Conservation (phyloP, 2,329 filamentous ascomycete species). For the Aspergillus bombycis region DNA sequence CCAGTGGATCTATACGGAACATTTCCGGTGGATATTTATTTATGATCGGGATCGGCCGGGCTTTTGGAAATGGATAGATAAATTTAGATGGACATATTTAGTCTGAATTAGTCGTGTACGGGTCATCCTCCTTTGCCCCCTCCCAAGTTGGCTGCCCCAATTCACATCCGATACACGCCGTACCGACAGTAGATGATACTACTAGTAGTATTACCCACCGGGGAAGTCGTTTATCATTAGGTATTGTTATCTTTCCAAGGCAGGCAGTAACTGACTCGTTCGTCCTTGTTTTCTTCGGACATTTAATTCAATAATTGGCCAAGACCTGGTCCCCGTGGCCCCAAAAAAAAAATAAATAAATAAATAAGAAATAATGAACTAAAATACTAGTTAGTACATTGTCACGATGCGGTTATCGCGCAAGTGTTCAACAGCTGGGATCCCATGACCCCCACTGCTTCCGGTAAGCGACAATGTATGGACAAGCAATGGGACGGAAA, state of each 20-base stretch:
- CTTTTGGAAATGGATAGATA: conserved; percentile 1
- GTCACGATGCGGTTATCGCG: conserved; percentile 6
- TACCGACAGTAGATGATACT: neutral
- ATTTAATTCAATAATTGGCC: neutral
- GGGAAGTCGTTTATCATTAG: neutral
- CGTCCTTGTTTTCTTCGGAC: neutral
- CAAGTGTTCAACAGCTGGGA: neutral
- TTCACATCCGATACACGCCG: neutral
- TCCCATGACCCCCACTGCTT: neutral
- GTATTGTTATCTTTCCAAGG: neutral
- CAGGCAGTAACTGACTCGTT: neutral
- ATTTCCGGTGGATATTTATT: neutral
- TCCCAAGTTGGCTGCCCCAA: neutral
- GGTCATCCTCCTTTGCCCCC: neutral
- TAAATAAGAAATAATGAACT: neutral
- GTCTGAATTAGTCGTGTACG: neutral
- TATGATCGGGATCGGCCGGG: neutral
- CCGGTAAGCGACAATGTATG: neutral
- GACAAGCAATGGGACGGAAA: neutral
- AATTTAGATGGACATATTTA: neutral
- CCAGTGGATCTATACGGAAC: neutral
- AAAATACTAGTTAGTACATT: too few species aligned
- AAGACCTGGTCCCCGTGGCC: neutral
- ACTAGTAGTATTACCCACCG: neutral
- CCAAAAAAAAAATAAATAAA: neutral